These are phyloP conservation scores for Macrophomina tecta DNA, from an alignment of 2,329 filamentous ascomycete species.

Conservation along the genomic window DNA sequence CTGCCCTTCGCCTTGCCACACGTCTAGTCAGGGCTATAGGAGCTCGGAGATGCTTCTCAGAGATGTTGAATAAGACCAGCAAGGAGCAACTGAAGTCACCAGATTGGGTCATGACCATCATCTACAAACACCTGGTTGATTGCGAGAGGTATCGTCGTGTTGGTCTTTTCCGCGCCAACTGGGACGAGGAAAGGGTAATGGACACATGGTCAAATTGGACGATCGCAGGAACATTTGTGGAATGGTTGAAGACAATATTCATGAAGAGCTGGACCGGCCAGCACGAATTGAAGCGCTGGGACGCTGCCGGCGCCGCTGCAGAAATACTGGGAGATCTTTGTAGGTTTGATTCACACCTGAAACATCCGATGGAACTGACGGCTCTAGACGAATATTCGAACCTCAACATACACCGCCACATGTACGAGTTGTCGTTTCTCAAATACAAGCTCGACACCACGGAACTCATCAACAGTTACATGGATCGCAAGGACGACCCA, in stretches of 20 bases:
- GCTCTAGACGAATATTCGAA: constrained; percentile 4
- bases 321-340: constrained; percentile 75
- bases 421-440: constrained; percentile 14
- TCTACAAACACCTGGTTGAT: constrained; percentile 18
- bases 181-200: constrained; percentile 17
- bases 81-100: not conserved
- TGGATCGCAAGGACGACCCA: constrained; percentile 70
- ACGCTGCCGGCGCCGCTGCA: constrained; percentile 77
- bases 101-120: constrained; percentile 13
- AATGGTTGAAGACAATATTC: constrained; percentile 77
- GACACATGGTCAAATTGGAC: constrained; percentile 22
- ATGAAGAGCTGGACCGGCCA: constrained; percentile 81
- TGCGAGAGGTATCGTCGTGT: constrained; percentile 12
- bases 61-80: constrained; percentile 48
- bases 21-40: constrained; percentile 57
- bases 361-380: not conserved
- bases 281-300: constrained; percentile 71
- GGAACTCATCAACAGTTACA: constrained; percentile 49
- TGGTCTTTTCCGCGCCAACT: constrained; percentile 11
- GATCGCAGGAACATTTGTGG: constrained; percentile 50
- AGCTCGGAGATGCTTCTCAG: constrained; percentile 56
- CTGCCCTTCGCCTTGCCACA: constrained; percentile 57
- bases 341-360: constrained; percentile 51
- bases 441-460: constrained; percentile 66
- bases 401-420: constrained; percentile 18